Evolutionary conservation across 129 eudicot species (phyloP), one percentile per base, ranked within the genome.

Genomic region (Flaveria brownii): DNA sequence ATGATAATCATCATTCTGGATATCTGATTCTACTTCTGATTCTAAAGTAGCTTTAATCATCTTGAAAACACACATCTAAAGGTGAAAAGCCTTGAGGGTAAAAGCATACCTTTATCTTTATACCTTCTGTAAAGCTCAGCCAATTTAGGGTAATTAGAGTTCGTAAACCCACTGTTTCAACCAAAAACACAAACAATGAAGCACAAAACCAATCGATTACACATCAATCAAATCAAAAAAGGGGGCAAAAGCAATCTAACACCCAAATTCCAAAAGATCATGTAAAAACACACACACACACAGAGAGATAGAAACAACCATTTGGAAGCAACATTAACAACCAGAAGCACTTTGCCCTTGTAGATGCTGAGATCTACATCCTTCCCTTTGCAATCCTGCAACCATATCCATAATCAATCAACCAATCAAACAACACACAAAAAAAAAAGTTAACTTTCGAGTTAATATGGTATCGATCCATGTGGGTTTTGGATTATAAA

Each of bases 301-400:
- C 11, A 69, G 42, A 69, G 56, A 41, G 42, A 54, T 13, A 68
- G 20, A 73, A 72, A 70, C 3, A 59, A 36, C 98, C 98, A 93
- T 88, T 93, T 90, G 41, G 95, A 93, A 63, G 98, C 98, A 73
- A 93, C 98, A 85, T 93, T 93, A 80, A 93, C 96, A 73, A 93
- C 84, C n/a, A 93, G 87, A 66, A 93, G 81, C 74, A 93, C 91
- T 80, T 93, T 93, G 30, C 98, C 98, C 56, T 85, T 86, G 81
- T 90, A 93, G 36, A 73, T 67, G 72, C 85, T 90, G 9, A 93
- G 92, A 84, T 88, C 91, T 81, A 88, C 98, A 57, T 93, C 96
- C 63, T 69, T 80, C 60, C 93, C 91, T 81, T 85, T 93, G 82
- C 60, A 43, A 85, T 90, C 90, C 98, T 90, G 85, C 78, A 72